These are phyloP conservation scores for Apiospora hydei DNA, from an alignment of 2,329 filamentous ascomycete genomes.

Conservation along the genomic window DNA sequence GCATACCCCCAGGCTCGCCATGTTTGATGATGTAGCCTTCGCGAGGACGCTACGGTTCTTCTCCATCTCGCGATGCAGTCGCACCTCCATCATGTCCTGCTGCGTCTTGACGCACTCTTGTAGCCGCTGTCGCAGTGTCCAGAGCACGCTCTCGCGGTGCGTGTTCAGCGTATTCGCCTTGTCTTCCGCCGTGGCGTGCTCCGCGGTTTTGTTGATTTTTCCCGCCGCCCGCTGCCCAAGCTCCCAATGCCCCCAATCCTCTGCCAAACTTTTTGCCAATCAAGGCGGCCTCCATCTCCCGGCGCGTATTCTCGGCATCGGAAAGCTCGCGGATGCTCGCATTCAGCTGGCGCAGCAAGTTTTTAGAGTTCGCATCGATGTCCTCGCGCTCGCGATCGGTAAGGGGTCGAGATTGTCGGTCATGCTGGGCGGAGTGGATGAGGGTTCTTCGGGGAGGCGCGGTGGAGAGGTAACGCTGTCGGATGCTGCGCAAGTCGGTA, in stretches of 20 bases:
- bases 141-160: conserved; percentile 83
- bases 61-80: conserved; percentile 84
- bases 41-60: conserved; percentile 87
- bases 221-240: conserved; percentile 74
- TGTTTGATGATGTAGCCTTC: conserved; percentile 59
- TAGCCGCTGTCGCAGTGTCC: conserved; percentile 78
- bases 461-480: conserved; percentile 90
- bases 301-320: conserved; percentile 82
- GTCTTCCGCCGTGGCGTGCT: conserved; percentile 77
- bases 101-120: conserved; percentile 81
- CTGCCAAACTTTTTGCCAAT: conserved; percentile 74
- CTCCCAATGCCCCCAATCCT: conserved; percentile 68
- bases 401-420: conserved; percentile 61
- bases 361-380: conserved; percentile 86
- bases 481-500: conserved; percentile 80
- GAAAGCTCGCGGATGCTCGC: conserved; percentile 80
- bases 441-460: conserved; percentile 68
- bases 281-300: conserved; percentile 75
- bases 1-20: conserved; percentile 27
- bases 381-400: conserved; percentile 85
- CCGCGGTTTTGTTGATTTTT: conserved; percentile 59
- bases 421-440: conserved; percentile 52
- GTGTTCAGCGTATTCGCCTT: conserved; percentile 69
- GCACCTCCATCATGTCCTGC: conserved; percentile 90
- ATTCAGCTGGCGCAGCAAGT: conserved; percentile 85